Evolutionary conservation across 1,284 basidiomycete genomes (phyloP).

Genomic region (Moniliophthora roreri): DNA sequence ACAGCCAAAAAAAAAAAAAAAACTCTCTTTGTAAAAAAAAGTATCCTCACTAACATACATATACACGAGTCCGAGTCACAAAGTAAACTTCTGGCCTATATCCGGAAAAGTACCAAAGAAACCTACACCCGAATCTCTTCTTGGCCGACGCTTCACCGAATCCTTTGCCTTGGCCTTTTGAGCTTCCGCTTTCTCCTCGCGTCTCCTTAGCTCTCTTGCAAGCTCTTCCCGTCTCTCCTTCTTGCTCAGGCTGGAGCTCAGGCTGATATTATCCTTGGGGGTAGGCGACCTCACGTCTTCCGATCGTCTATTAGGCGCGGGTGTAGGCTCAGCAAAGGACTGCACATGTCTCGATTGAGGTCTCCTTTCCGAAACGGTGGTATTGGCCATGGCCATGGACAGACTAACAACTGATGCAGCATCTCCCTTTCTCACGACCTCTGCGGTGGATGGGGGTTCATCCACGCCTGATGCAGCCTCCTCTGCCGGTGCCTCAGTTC

Average conservation of each 20-base stretch:
- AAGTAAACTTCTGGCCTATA: neutral
- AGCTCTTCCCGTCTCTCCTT: slow-evolving; percentile 7
- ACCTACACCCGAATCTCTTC: neutral
- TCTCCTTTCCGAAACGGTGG: too few species aligned
- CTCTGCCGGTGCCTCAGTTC: too few species aligned
- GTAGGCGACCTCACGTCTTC: neutral
- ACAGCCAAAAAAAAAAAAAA: too few species aligned
- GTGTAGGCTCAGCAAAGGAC: neutral
- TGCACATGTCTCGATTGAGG: too few species aligned
- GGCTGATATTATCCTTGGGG: neutral
- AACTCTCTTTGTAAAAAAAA: too few species aligned
- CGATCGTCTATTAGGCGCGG: neutral
- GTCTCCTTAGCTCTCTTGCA: slow-evolving; percentile 7
- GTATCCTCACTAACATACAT: too few species aligned
- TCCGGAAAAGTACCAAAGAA: neutral
- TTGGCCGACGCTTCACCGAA: neutral
- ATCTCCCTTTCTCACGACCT: too few species aligned
- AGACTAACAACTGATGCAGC: too few species aligned
- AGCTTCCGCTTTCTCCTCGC: neutral
- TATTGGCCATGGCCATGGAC: too few species aligned
- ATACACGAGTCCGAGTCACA: too few species aligned
- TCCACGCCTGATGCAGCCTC: too few species aligned
- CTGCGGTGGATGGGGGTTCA: too few species aligned
- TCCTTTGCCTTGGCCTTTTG: neutral
- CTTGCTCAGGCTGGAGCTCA: neutral